phyloP scores from a whole-genome alignment of 345 rosid genomes.

The Syzygium aqueum region DNA sequence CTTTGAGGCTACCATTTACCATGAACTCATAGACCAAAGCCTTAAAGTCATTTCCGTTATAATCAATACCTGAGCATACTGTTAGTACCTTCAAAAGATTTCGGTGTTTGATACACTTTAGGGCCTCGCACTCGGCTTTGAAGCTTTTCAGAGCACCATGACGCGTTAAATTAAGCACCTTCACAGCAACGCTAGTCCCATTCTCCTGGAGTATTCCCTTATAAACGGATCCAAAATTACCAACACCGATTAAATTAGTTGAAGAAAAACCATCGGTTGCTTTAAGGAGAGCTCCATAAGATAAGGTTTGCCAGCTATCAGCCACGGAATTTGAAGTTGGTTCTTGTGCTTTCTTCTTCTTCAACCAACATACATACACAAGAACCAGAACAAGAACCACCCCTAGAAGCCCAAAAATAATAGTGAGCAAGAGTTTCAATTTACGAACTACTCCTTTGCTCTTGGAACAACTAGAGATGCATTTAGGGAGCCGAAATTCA shows the following conservation, averaged over 20 bases:
- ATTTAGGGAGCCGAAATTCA: not conserved
- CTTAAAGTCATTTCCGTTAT: not conserved
- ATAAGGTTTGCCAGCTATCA: not conserved
- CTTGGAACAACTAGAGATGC: not conserved
- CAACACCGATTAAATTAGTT: not conserved
- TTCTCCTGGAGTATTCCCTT: not conserved
- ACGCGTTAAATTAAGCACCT: not conserved
- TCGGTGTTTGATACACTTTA: not conserved
- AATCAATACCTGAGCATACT: not conserved
- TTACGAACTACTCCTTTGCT: not conserved
- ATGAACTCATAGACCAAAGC: not conserved
- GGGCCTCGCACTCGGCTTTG: not conserved
- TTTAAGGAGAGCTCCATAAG: not conserved
- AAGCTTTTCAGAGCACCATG: not conserved
- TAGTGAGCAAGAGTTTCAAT: not conserved
- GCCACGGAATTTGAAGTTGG: not conserved
- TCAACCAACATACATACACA: not conserved
- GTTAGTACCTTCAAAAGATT: not conserved
- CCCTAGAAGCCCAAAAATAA: not conserved
- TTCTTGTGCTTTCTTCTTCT: not conserved
- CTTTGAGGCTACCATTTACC: not conserved
- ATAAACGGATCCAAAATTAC: not conserved
- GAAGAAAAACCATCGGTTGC: not conserved
- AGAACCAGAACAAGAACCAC: not conserved
- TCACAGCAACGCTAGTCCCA: not conserved